Evolutionary conservation across 805 yeast genomes (phyloP), one percentile per base, ranked within the genome.

Genomic region (Nakazawaea pomicola): DNA sequence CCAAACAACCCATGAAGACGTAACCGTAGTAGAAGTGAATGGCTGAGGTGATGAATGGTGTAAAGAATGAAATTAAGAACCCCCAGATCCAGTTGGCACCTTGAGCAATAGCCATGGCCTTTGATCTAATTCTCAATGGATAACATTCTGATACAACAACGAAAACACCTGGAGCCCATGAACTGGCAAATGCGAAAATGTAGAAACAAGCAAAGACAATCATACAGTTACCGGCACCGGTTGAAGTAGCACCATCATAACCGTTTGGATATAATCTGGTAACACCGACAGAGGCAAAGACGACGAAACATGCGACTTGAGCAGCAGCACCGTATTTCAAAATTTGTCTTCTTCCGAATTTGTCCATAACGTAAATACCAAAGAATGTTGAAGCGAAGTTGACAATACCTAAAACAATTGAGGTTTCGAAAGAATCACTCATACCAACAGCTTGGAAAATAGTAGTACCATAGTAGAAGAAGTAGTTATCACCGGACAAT

Each of bases 121-220:
- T 79, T 43, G 83, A 82, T 52, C 89, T 75, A 42, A 80, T 73
- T 56, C 80, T 74, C 41, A 83, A 73, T 45, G 89, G 84, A 65
- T 73, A 83, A 34, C 69, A 62, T 49, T 75, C 81, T 31, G 76
- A 67, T 53, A 64, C 54, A 49, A 70, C 65, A 37, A 72, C 84
- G 83, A 85, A 80, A 35, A 74, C 74, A 41, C 72, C 70, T 40
- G 88, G 83, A 58, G 89, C 88, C 88, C 89, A 83, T 14, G 87
- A 70, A 8, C 82, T 68, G 4, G 90, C 91, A 60, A 82, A 82
- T 49, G 77, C 76, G 29, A 82, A 78, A 49, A 84, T 84, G 58
- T 78, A 84, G 46, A 74, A 47, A 58, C 78, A 76, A 4, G 68
- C 61, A 50, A 74, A 71, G 15, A 77, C 78, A 51, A 77, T 69